Evolutionary conservation across 2,329 filamentous ascomycete species (phyloP).

Genomic region (Trichoderma lentiforme): DNA sequence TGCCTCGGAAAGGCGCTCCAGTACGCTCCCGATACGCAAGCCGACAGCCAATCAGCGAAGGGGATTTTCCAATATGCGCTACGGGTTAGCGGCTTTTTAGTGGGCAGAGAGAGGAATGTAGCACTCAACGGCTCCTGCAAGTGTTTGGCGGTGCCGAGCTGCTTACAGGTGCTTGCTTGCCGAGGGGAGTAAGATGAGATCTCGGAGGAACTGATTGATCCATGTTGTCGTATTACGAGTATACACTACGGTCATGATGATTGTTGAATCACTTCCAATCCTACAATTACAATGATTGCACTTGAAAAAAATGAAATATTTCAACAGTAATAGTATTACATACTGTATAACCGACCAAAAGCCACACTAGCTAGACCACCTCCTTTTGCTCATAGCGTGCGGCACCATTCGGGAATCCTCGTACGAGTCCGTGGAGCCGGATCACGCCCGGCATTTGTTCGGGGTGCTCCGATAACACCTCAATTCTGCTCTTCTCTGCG

Average conservation of each 20-base stretch:
- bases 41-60: slow-evolving; percentile 5
- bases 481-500: not conserved
- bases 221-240: not conserved
- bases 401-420: not conserved
- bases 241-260: not conserved
- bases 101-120: not conserved
- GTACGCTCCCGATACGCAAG: not conserved
- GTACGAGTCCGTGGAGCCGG: not conserved
- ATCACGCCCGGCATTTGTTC: not conserved
- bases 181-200: not conserved
- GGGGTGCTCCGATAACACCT: not conserved
- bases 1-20: not conserved
- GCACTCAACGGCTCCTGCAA: not conserved
- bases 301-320: not conserved
- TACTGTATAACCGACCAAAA: not conserved
- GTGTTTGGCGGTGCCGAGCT: not conserved
- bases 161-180: not conserved
- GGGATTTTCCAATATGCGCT: slow-evolving; percentile 4
- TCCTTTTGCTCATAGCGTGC: not conserved
- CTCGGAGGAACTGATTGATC: not conserved
- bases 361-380: not conserved
- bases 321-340: not conserved
- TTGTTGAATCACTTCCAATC: not conserved
- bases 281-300: not conserved
- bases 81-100: not conserved